These are phyloP conservation scores for Prunus dulcis DNA, from an alignment of 306 rosid genomes.

Conservation along the genomic window DNA sequence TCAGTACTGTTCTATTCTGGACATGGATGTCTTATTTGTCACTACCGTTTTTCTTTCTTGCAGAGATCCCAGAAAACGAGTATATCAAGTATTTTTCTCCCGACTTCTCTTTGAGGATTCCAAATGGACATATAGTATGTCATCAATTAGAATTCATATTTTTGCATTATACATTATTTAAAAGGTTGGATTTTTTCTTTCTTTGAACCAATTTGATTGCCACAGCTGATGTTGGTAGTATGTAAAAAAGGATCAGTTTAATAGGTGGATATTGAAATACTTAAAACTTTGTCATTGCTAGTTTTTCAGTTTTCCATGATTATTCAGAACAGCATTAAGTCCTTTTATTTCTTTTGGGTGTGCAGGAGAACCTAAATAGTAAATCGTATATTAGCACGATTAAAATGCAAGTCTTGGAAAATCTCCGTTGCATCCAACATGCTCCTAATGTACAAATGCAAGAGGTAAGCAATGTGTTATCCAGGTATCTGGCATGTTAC, in stretches of 20 bases:
- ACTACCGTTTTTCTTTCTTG: constrained; percentile 27
- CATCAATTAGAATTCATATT: constrained; percentile 19
- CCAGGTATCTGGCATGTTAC: neutral
- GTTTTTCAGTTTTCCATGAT: neutral
- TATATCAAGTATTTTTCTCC: constrained; percentile 91
- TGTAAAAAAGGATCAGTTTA: neutral
- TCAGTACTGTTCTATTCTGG: neutral
- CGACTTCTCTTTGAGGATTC: constrained; percentile 80
- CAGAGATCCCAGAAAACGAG: constrained; percentile 96
- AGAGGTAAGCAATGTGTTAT: constrained; percentile 55
- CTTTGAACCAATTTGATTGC: neutral
- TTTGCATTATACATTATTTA: neutral
- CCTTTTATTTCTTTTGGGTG: constrained; percentile 17
- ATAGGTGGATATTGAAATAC: neutral
- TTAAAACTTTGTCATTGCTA: neutral
- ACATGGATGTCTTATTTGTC: neutral
- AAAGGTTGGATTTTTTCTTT: neutral
- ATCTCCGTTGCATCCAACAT: constrained; percentile 88
- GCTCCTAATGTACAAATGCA: constrained; percentile 99
- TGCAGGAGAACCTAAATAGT: constrained; percentile 88
- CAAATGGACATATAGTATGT: constrained; percentile 79
- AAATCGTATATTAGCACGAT: constrained; percentile 87
- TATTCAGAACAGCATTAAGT: neutral
- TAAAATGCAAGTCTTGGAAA: constrained; percentile 90
- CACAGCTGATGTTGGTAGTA: neutral